phyloP scores from a whole-genome alignment of 345 rosid genomes.

The Dovyalis caffra region DNA sequence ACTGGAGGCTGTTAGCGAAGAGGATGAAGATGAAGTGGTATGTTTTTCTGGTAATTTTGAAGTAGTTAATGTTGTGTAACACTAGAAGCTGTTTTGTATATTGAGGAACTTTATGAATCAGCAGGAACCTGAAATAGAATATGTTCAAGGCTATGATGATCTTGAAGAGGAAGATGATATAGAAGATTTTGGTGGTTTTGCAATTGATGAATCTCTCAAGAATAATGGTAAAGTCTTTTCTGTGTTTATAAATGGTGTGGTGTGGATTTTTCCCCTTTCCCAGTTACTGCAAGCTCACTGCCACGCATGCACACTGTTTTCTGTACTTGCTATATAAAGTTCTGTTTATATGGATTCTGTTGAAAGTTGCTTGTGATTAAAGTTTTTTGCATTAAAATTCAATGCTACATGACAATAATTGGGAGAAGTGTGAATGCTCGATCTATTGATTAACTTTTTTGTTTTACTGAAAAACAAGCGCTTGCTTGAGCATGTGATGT shows the following conservation, averaged over 20 bases:
- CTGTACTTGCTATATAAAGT: neutral
- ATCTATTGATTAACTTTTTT: neutral
- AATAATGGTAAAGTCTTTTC: slow-evolving; percentile 33
- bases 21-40: slow-evolving; percentile 55
- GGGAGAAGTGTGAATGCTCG: neutral
- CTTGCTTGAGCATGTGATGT: neutral
- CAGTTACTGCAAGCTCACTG: neutral
- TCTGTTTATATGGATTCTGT: neutral
- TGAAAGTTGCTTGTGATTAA: neutral
- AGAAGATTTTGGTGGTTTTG: slow-evolving; percentile 66
- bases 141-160: slow-evolving; percentile 73
- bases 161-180: slow-evolving; percentile 89
- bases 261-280: neutral
- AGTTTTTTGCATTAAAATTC: too few relatives aligned
- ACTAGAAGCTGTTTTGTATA: too few relatives aligned
- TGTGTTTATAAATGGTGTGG: neutral
- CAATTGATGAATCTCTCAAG: slow-evolving; percentile 25
- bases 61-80: neutral
- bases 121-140: slow-evolving; percentile 72
- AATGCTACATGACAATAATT: neutral
- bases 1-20: slow-evolving; percentile 30
- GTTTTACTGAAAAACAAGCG: neutral
- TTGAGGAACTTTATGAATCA: slow-evolving; percentile 14
- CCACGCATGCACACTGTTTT: neutral
- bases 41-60: neutral